Evolutionary conservation across 139 green algal genomes (phyloP).

Genomic region (Chlamydomonas asymmetrica): DNA sequence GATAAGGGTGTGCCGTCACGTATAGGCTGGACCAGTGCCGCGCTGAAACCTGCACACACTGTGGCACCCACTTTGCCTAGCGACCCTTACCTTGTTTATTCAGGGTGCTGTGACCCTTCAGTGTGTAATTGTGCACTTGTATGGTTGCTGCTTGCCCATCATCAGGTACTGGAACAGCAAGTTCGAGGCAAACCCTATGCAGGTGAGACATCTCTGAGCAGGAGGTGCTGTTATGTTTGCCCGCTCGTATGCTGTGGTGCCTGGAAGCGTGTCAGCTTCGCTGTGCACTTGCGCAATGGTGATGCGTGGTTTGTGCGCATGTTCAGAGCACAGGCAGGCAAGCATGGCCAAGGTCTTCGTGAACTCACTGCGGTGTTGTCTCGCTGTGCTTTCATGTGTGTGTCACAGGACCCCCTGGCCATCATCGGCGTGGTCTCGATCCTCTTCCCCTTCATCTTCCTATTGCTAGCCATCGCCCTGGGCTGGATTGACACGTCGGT

Average conservation of each 20-base stretch:
- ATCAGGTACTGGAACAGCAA: conserved; percentile 31
- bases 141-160: not conserved
- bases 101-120: not conserved
- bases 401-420: conserved; percentile 41
- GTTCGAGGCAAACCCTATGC: conserved; percentile 28
- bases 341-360: not conserved
- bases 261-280: not conserved
- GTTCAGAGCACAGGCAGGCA: not conserved
- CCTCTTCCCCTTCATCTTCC: conserved; percentile 56
- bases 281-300: not conserved
- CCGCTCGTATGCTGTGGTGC: not conserved
- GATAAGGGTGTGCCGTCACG: too few species aligned
- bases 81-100: not conserved
- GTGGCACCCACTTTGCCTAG: not conserved
- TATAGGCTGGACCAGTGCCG: too few species aligned
- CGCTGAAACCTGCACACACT: too few species aligned
- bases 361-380: not conserved
- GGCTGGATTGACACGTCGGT: conserved; percentile 50
- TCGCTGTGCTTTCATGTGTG: not conserved
- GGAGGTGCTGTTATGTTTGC: not conserved
- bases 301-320: too few species aligned
- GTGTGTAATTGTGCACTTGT: not conserved
- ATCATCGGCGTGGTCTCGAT: conserved; percentile 53
- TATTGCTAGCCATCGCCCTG: conserved; percentile 39
- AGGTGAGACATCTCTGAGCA: not conserved